Conservation (phyloP, 352 stramenopile genomes). For the Pythium myriotylum region DNA sequence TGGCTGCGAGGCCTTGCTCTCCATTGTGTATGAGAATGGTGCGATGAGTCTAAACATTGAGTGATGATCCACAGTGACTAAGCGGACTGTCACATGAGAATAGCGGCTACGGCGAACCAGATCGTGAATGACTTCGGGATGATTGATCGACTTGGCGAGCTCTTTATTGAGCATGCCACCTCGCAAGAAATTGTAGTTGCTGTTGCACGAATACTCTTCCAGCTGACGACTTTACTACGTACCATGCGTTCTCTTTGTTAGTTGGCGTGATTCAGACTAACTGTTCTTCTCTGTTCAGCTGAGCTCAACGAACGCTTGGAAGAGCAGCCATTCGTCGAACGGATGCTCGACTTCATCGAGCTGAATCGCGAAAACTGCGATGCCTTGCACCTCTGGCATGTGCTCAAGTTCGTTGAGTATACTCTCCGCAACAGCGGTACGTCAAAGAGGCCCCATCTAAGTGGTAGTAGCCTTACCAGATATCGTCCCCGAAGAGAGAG, state of each 20-base stretch:
- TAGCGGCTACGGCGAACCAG: slow-evolving; percentile 31
- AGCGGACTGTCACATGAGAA: not conserved
- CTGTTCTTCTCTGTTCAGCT: not conserved
- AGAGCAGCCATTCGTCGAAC: slow-evolving; percentile 39
- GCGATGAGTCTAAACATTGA: not conserved
- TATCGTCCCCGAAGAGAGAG: slow-evolving; percentile 27
- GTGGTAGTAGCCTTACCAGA: too few relatives aligned
- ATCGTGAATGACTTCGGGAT: slow-evolving; percentile 33
- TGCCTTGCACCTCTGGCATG: slow-evolving; percentile 53
- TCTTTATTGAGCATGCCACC: slow-evolving; percentile 28
- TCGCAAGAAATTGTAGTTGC: slow-evolving; percentile 30
- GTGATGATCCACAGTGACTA: not conserved
- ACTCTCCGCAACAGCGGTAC: slow-evolving; percentile 41
- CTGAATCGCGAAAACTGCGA: slow-evolving; percentile 20
- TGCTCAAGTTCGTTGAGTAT: slow-evolving; percentile 57
- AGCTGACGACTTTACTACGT: slow-evolving; percentile 38
- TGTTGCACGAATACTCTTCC: slow-evolving; percentile 45
- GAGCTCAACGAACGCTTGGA: slow-evolving; percentile 12
- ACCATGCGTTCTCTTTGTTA: slow-evolving; percentile 25
- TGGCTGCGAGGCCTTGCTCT: slow-evolving; percentile 34
- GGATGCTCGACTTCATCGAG: slow-evolving; percentile 40
- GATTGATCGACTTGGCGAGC: slow-evolving; percentile 28
- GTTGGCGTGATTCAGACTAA: not conserved
- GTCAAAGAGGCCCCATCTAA: not conserved
- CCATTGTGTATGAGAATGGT: slow-evolving; percentile 56